Base-by-base conservation (phyloP, 345 rosid genomes). In the Clarkia xantiana region DNA sequence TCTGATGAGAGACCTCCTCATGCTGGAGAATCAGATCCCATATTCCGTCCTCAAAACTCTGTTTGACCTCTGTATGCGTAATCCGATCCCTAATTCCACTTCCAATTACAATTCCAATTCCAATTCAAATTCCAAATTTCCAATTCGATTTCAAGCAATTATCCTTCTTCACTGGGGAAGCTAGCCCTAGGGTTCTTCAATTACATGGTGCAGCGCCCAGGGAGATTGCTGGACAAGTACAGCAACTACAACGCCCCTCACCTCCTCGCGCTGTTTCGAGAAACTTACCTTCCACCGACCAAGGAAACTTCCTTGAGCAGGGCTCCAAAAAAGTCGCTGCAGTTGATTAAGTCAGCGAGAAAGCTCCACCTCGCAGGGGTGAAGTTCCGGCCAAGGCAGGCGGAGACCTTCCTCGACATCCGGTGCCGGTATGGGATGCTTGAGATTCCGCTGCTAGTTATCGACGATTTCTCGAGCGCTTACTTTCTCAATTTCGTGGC, bases 1-100 rank as follows among this genome's bases (percentile, higher is more conserved):
- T 1, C 41, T 81, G 9, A 61, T 61, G 52, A 54, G 74, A 0
- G 89, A 77, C 58, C 61, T 81, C 20, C 73, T 81, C 10, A 60
- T 62, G 49, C 53, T 81, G 1, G 89, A 81, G 66, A 81, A 81
- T 20, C 84, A 81, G 59, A 68, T 80, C 23, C 84, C 88, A 22
- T 72, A 51, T 57, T 49, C 73, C 44, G 67, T 77, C 50, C 80
- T 81, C 54, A 51, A 67, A 18, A 15, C 65, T 25, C 58, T 77
- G 7, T 77, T 55, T 6, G 57, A 64, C 10, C 55, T 62, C 14
- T 63, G 41, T n/a, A 23, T 44, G 19, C 42, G 20, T n/a, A 53
- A 15, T n/a, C 10, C 18, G 4, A 1, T 2, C 17, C 14, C 41
- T 6, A 10, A 14, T 15, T 13, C 14, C 17, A 22, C 0, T 13